Percentiles rank a stretch among this genome's conserved stretches.
These are phyloP conservation scores for Poa pratensis DNA, from an alignment of 176 grass and related monocot species.

Conservation along the genomic window DNA sequence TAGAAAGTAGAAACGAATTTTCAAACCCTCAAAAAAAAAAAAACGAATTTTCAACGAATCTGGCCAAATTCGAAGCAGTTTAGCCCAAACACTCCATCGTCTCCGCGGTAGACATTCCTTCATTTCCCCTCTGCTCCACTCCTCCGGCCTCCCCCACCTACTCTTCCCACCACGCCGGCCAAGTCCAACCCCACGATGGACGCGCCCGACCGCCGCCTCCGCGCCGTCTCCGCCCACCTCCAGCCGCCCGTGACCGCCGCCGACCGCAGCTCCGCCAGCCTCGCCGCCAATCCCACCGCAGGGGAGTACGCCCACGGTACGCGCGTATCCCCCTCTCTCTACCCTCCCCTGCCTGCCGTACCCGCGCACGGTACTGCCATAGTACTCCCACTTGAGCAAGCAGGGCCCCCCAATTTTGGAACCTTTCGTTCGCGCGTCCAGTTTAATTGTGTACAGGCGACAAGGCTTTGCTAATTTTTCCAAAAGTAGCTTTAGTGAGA, in stretches of 20 bases:
- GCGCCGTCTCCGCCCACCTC: slow-evolving; percentile 66
- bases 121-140: slow-evolving; percentile 16
- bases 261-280: neutral
- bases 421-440: neutral
- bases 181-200: slow-evolving; percentile 42
- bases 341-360: neutral
- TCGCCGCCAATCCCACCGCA: slow-evolving; percentile 56
- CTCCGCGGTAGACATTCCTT: slow-evolving; percentile 12
- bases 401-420: neutral
- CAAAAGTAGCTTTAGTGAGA: neutral
- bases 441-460: neutral
- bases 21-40: no score
- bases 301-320: slow-evolving; percentile 76
- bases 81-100: neutral
- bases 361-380: neutral
- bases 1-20: neutral
- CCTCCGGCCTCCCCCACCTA: neutral
- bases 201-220: slow-evolving; percentile 54
- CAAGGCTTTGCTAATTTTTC: neutral
- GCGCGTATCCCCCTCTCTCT: neutral
- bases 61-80: slow-evolving; percentile 14
- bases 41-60: neutral
- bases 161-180: slow-evolving; percentile 4
- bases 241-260: neutral
- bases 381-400: neutral